These are phyloP conservation scores for Petunia axillaris DNA, from an alignment of 257 asterid genomes.

Conservation along the genomic window DNA sequence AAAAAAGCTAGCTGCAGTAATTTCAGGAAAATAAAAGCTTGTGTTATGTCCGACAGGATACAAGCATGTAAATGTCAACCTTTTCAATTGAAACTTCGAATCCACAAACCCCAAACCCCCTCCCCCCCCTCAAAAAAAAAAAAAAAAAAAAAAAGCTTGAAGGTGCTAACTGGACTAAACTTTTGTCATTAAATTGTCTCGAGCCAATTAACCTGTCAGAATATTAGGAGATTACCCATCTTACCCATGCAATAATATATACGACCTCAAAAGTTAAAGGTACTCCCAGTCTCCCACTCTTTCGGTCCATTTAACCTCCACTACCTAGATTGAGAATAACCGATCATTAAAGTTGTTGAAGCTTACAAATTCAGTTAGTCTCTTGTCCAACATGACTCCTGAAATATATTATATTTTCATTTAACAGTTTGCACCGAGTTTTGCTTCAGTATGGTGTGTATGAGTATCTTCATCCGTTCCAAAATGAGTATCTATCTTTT, in stretches of 20 bases:
- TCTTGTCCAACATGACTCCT: too few relatives aligned
- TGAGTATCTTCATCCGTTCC: too few relatives aligned
- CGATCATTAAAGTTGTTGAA: too few relatives aligned
- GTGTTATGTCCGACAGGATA: not conserved
- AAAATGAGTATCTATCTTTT: too few relatives aligned
- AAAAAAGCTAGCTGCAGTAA: too few relatives aligned
- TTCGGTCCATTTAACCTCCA: too few relatives aligned
- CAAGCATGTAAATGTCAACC: not conserved
- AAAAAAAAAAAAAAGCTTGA: not conserved
- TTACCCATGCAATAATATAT: not conserved
- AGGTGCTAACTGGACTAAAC: not conserved
- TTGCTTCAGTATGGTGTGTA: too few relatives aligned
- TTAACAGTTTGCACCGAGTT: too few relatives aligned
- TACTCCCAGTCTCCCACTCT: not conserved
- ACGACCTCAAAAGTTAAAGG: not conserved
- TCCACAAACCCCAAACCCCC: not conserved
- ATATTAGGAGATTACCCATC: conserved; percentile 7
- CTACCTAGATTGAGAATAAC: too few relatives aligned
- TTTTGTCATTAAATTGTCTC: not conserved
- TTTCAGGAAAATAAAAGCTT: too few relatives aligned
- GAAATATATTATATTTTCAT: too few relatives aligned
- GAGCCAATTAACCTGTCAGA: not conserved
- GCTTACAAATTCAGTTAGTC: too few relatives aligned
- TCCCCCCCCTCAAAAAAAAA: not conserved
- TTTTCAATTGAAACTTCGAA: not conserved